Evolutionary conservation across 257 asterid species (phyloP).

Genomic region (Primulina eburnea): DNA sequence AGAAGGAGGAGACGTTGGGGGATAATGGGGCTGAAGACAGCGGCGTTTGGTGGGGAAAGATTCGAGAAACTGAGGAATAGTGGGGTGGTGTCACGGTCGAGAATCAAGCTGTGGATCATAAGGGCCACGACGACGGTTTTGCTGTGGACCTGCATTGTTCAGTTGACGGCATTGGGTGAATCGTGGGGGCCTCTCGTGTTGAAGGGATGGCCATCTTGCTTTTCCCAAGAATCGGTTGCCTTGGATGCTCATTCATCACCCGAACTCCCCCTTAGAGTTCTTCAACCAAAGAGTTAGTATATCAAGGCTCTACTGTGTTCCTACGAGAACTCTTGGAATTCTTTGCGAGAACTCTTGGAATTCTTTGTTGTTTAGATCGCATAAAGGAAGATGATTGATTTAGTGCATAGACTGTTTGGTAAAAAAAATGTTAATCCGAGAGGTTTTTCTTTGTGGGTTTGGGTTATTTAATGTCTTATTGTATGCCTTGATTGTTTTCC

Average conservation of each 20-base stretch:
- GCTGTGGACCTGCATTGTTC: constrained; percentile 92
- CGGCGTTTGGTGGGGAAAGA: constrained; percentile 49
- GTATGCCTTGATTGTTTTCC: background rate
- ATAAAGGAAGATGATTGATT: constrained; percentile 5
- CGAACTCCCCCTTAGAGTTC: constrained; percentile 55
- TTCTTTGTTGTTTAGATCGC: background rate
- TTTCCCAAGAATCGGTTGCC: constrained; percentile 59
- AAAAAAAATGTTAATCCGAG: background rate
- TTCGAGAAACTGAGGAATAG: constrained; percentile 68
- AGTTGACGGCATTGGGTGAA: constrained; percentile 80
- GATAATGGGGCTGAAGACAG: constrained; percentile 68
- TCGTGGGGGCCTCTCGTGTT: constrained; percentile 85
- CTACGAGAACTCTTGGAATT: background rate
- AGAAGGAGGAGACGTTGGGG: constrained; percentile 50
- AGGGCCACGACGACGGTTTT: constrained; percentile 75
- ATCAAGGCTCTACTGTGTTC: background rate
- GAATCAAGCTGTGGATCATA: constrained; percentile 91
- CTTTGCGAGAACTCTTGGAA: background rate
- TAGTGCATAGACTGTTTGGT: constrained; percentile 1
- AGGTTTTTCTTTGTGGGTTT: background rate
- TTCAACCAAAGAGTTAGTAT: constrained; percentile 91
- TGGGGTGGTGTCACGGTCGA: constrained; percentile 66
- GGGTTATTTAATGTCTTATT: constrained; percentile 18
- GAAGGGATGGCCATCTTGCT: constrained; percentile 93
- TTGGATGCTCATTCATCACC: constrained; percentile 56